phyloP scores from a whole-genome alignment of 768 basidiomycete species.

The Strobilomyces dryophilus region DNA sequence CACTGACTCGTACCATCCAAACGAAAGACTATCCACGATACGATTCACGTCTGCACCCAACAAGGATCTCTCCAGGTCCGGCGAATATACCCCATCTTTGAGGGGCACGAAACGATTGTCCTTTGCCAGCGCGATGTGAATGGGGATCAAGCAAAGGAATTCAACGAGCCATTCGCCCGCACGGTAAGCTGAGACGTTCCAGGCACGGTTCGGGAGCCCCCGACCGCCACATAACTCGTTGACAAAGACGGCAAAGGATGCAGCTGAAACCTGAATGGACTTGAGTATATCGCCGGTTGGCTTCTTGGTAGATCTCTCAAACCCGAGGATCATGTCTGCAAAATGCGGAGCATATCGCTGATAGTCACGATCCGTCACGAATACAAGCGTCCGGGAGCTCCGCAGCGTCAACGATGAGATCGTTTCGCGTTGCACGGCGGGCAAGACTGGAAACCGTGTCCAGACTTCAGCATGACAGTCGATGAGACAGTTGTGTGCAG shows the following conservation, averaged over 20 bases:
- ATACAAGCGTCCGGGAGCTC: slow-evolving; percentile 35
- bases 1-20: slow-evolving; percentile 64
- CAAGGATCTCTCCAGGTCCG: slow-evolving; percentile 45
- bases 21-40: slow-evolving; percentile 50
- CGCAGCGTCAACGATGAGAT: slow-evolving; percentile 33
- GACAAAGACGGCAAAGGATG: slow-evolving; percentile 16
- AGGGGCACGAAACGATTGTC: slow-evolving; percentile 59
- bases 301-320: not conserved
- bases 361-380: slow-evolving; percentile 38
- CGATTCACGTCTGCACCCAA: slow-evolving; percentile 54
- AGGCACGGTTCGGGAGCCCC: slow-evolving; percentile 1
- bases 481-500: slow-evolving; percentile 46
- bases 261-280: slow-evolving; percentile 17
- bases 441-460: slow-evolving; percentile 56
- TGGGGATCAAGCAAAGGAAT: slow-evolving; percentile 56
- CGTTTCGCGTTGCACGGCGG: slow-evolving; percentile 47
- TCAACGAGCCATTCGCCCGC: slow-evolving; percentile 61
- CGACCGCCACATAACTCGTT: slow-evolving; percentile 5
- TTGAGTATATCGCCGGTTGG: slow-evolving; percentile 9
- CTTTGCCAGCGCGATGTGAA: slow-evolving; percentile 51
- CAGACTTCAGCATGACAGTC: slow-evolving; percentile 56
- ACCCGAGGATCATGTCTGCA: not conserved
- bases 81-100: slow-evolving; percentile 51
- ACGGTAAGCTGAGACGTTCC: slow-evolving; percentile 36
- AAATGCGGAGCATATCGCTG: slow-evolving; percentile 40